Conservation (phyloP, 2,329 filamentous ascomycete genomes). For the Fusarium sp. region DNA sequence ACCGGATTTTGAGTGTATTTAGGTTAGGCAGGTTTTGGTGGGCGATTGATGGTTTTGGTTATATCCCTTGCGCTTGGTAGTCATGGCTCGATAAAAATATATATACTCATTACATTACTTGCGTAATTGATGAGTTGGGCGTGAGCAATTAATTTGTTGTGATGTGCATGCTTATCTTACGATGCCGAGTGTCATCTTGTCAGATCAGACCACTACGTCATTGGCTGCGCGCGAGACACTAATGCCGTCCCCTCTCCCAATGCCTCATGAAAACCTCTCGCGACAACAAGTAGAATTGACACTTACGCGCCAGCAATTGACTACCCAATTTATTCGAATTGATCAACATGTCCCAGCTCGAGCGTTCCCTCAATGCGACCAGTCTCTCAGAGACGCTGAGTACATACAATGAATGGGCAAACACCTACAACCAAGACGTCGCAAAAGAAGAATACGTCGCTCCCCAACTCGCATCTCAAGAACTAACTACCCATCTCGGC, state of each 20-base stretch:
- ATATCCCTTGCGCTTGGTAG: not conserved
- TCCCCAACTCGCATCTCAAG: conserved; percentile 47
- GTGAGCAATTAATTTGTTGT: not conserved
- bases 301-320: accelerated
- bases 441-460: conserved; percentile 51
- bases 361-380: conserved; percentile 12
- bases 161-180: not conserved
- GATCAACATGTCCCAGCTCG: not conserved
- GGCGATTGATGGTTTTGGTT: not conserved
- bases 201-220: not conserved
- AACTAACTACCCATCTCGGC: conserved; percentile 39
- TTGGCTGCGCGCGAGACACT: accelerated
- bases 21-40: not conserved
- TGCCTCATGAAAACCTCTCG: accelerated
- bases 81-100: not conserved
- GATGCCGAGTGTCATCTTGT: not conserved
- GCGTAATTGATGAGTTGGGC: accelerated
- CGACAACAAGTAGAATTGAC: too few relatives aligned
- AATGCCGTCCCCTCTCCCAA: too few relatives aligned
- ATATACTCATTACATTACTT: accelerated
- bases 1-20: not conserved
- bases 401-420: conserved; percentile 43
- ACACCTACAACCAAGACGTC: conserved; percentile 40
- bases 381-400: conserved; percentile 3
- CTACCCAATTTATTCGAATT: accelerated